Evolutionary conservation across 2,329 filamentous ascomycete species (phyloP).

Genomic region (Pseudopithomyces chartarum): DNA sequence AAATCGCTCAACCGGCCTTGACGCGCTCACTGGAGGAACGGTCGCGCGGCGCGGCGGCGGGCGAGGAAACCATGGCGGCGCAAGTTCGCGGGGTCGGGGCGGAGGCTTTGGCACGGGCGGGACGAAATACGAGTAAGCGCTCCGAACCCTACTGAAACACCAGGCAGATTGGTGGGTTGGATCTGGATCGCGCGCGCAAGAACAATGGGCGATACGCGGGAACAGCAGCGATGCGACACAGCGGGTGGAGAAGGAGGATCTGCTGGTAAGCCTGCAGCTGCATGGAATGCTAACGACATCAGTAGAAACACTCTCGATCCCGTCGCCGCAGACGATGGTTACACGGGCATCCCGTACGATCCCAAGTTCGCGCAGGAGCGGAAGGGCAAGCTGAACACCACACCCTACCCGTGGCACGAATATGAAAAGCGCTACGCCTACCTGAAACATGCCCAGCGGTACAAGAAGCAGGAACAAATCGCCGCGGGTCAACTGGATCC

Average conservation of each 20-base stretch:
- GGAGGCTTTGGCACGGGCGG: neutral
- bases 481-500: conserved; percentile 51
- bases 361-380: neutral
- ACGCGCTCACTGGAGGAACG: conserved; percentile 1
- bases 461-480: conserved; percentile 57
- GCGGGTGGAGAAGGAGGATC: neutral
- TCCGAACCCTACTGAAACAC: neutral
- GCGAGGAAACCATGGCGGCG: neutral
- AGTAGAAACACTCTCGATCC: neutral
- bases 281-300: neutral
- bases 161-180: neutral
- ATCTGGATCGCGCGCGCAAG: neutral
- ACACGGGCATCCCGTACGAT: neutral
- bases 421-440: conserved; percentile 29
- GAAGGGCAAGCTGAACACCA: conserved; percentile 21
- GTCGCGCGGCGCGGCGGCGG: neutral
- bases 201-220: neutral
- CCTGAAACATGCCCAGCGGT: conserved; percentile 20
- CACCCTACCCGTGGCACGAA: conserved; percentile 28
- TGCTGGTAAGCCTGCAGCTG: neutral
- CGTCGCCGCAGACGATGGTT: neutral
- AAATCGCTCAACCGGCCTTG: neutral
- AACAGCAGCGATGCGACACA: neutral
- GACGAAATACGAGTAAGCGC: conserved; percentile 1
- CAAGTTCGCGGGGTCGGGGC: neutral